Evolutionary conservation across 371 early-diverging fungal species (phyloP).

Genomic region (Syncephalis fuscata): DNA sequence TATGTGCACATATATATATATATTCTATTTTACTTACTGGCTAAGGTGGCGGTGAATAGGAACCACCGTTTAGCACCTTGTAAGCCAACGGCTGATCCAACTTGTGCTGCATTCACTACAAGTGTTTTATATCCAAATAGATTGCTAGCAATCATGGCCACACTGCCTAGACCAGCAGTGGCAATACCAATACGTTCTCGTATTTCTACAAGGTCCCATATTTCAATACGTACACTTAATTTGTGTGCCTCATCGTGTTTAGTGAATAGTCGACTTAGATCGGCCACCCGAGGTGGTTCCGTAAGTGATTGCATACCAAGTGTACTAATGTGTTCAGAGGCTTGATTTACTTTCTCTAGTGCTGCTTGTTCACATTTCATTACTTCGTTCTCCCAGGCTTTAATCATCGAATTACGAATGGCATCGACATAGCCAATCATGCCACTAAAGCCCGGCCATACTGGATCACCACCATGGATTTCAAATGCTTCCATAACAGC

Average conservation of each 20-base stretch:
- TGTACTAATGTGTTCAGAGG: conserved; percentile 38
- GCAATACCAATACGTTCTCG: conserved; percentile 29
- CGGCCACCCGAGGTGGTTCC: conserved; percentile 18
- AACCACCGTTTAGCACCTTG: conserved; percentile 21
- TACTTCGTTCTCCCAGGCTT: conserved; percentile 37
- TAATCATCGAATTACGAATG: conserved; percentile 46
- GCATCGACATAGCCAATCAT: conserved; percentile 76
- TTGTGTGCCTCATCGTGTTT: conserved; percentile 21
- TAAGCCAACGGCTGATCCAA: conserved; percentile 16
- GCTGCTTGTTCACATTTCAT: conserved; percentile 48
- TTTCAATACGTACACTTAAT: conserved; percentile 35
- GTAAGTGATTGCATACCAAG: conserved; percentile 34
- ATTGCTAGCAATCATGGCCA: conserved; percentile 24
- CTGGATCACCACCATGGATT: conserved; percentile 37
- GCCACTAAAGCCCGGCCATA: conserved; percentile 64
- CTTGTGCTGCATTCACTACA: conserved; percentile 19
- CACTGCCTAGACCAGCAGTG: conserved; percentile 20
- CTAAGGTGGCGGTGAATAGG: conserved; percentile 24
- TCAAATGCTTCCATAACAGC: conserved; percentile 44
- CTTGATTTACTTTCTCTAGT: conserved; percentile 32
- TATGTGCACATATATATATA: conserved; percentile 11
- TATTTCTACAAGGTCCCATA: conserved; percentile 49
- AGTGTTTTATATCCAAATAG: conserved; percentile 25
- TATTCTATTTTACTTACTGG: conserved; percentile 19
- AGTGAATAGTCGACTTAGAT: conserved; percentile 24